Percentiles rank a stretch among this genome's conserved stretches.
Evolutionary conservation across 345 rosid genomes (phyloP).

Genomic region (Salix udensis): DNA sequence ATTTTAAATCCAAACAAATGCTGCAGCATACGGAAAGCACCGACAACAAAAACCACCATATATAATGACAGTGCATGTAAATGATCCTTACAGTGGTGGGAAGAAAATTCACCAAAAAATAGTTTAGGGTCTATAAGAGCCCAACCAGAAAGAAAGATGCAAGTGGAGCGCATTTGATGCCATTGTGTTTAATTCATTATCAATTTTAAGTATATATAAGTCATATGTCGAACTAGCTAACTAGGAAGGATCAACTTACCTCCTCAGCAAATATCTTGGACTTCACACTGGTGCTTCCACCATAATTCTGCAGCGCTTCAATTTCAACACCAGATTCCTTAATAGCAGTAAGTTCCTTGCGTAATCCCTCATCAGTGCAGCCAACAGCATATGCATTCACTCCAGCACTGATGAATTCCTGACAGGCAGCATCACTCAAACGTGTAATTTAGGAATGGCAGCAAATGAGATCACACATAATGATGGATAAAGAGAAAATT

Average conservation of each 20-base stretch:
- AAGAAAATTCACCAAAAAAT: not conserved
- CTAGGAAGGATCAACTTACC: conserved; percentile 31
- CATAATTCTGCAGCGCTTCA: conserved; percentile 48
- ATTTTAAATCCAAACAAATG: conserved; percentile 1
- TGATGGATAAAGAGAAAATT: conserved; percentile 18
- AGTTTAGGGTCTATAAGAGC: not conserved
- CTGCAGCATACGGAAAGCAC: not conserved
- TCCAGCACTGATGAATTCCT: conserved; percentile 87
- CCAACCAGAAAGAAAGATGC: not conserved
- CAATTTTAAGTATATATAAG: not conserved
- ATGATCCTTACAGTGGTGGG: not conserved
- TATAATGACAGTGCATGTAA: not conserved
- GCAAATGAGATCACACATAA: conserved; percentile 7
- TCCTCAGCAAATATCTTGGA: conserved; percentile 57
- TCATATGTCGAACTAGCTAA: not conserved
- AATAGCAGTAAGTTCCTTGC: conserved; percentile 65
- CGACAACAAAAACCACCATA: not conserved
- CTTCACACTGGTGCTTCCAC: conserved; percentile 64
- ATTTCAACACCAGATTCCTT: conserved; percentile 66
- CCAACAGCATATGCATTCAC: conserved; percentile 90
- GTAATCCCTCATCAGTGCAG: conserved; percentile 71
- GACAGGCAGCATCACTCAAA: conserved; percentile 20
- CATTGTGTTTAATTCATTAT: not conserved
- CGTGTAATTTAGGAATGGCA: conserved; percentile 9
- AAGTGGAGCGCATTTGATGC: not conserved